These are phyloP conservation scores for Calonectria crousiana DNA, from an alignment of 2,329 filamentous ascomycete genomes.

Conservation along the genomic window DNA sequence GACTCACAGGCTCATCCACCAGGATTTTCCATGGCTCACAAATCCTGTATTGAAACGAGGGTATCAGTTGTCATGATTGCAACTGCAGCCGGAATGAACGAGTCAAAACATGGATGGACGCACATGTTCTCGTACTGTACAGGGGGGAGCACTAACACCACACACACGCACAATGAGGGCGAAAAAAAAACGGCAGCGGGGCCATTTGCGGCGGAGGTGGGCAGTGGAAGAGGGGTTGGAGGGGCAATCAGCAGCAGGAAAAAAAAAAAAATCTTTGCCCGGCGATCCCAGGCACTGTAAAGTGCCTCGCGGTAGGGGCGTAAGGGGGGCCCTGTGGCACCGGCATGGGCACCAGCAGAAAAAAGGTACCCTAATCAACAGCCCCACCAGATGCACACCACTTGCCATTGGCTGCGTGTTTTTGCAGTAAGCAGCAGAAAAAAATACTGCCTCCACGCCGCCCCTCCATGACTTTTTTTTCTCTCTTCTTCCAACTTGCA, in stretches of 20 bases:
- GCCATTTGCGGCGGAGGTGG: conserved; percentile 15
- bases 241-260: conserved; percentile 17
- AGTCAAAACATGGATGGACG: conserved; percentile 4
- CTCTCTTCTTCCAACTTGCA: conserved; percentile 50
- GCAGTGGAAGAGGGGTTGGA: conserved; percentile 17
- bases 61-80: not conserved
- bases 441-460: conserved; percentile 51
- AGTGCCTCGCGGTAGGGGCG: conserved; percentile 1
- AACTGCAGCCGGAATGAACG: not conserved
- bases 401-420: conserved; percentile 39
- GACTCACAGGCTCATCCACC: conserved; percentile 5
- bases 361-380: conserved; percentile 44
- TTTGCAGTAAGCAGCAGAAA: conserved; percentile 49
- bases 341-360: conserved; percentile 6
- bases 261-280: conserved; percentile 13
- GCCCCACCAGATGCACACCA: conserved; percentile 33
- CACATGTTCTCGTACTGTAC: conserved; percentile 3
- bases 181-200: conserved; percentile 24
- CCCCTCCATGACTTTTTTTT: conserved; percentile 57
- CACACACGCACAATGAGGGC: conserved; percentile 1
- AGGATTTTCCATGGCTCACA: not conserved
- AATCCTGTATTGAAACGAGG: not conserved
- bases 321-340: conserved; percentile 5
- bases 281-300: conserved; percentile 7
- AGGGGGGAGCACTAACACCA: conserved; percentile 3